A percentile compares a stretch with the other conserved stretches of the same genome.
Evolutionary conservation across 2,329 filamentous ascomycete genomes (phyloP).

Genomic region (Calonectria montana): DNA sequence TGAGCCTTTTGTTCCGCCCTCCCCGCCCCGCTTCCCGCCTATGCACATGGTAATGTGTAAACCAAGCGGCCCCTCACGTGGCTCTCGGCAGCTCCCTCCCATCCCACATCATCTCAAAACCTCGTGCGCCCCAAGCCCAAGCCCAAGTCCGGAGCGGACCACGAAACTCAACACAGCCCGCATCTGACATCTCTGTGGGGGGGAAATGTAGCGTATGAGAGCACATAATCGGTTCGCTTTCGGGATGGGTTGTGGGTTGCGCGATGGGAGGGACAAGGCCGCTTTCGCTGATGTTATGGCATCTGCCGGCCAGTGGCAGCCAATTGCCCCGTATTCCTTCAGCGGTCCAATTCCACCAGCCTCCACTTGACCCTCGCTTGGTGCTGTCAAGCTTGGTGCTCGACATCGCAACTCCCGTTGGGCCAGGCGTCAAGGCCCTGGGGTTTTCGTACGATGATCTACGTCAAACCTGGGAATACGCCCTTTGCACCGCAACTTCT

Average conservation of each 20-base stretch:
- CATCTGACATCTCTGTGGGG: not conserved
- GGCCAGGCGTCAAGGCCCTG: not conserved
- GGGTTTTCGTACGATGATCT: conserved; percentile 9
- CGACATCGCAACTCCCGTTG: not conserved
- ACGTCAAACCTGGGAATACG: conserved; percentile 2
- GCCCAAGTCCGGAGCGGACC: not conserved
- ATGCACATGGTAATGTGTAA: not conserved
- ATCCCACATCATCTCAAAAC: not conserved
- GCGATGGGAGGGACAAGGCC: not conserved
- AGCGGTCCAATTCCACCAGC: conserved; percentile 5
- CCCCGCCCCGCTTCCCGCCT: conserved; percentile 8
- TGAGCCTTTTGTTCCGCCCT: conserved; percentile 12
- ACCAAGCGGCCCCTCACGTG: conserved; percentile 15
- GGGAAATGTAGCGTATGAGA: not conserved
- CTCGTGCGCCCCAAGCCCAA: not conserved
- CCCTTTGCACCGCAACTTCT: not conserved
- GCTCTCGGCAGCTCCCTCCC: conserved; percentile 18
- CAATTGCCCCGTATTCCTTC: conserved; percentile 5
- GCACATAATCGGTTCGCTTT: not conserved
- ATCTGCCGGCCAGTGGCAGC: conserved; percentile 1
- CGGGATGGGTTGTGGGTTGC: not conserved
- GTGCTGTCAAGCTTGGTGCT: not conserved
- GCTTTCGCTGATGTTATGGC: conserved; percentile 1
- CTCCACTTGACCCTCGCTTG: not conserved
- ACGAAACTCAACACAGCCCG: not conserved